Percentiles rank a stretch among this genome's conserved stretches.
Evolutionary conservation across 2,329 filamentous ascomycete species (phyloP).

Genomic region (Karstenula rhodostoma): DNA sequence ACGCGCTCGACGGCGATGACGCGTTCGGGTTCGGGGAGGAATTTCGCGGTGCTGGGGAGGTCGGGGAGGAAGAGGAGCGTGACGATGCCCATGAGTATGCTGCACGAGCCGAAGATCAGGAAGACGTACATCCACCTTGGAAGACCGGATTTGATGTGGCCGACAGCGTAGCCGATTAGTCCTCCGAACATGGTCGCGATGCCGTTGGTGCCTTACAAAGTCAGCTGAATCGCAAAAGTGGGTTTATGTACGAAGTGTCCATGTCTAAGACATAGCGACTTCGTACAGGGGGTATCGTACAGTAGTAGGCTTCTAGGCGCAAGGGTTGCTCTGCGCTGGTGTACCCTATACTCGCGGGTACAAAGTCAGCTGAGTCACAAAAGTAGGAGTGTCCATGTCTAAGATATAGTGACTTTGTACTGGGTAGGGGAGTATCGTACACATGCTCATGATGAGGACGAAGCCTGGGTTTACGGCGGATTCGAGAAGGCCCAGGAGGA

Average conservation of each 20-base stretch:
- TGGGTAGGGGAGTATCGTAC: too few relatives aligned
- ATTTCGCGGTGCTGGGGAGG: constrained; percentile 54
- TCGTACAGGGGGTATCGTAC: too few relatives aligned
- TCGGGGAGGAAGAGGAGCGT: constrained; percentile 54
- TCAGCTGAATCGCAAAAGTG: too few relatives aligned
- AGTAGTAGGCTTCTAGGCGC: constrained; percentile 64
- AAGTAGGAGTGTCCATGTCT: too few relatives aligned
- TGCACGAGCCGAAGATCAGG: constrained; percentile 60
- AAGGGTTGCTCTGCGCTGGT: constrained; percentile 59
- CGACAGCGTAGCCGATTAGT: constrained; percentile 66
- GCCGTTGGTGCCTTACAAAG: constrained; percentile 67
- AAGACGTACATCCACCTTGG: constrained; percentile 66
- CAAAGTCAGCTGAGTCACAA: too few relatives aligned
- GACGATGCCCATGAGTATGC: constrained; percentile 48
- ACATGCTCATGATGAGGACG: constrained; percentile 47
- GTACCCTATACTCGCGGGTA: too few relatives aligned
- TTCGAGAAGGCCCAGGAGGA: constrained; percentile 45
- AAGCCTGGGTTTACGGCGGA: constrained; percentile 44
- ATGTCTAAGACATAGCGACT: too few relatives aligned
- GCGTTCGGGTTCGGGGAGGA: constrained; percentile 52
- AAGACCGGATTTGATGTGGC: constrained; percentile 63
- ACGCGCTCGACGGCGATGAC: constrained; percentile 63
- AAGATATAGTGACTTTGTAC: too few relatives aligned
- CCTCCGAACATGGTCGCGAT: constrained; percentile 70
- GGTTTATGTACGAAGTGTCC: too few relatives aligned